phyloP scores from a whole-genome alignment of 768 basidiomycete genomes.

The Hydnomerulius pinastri region DNA sequence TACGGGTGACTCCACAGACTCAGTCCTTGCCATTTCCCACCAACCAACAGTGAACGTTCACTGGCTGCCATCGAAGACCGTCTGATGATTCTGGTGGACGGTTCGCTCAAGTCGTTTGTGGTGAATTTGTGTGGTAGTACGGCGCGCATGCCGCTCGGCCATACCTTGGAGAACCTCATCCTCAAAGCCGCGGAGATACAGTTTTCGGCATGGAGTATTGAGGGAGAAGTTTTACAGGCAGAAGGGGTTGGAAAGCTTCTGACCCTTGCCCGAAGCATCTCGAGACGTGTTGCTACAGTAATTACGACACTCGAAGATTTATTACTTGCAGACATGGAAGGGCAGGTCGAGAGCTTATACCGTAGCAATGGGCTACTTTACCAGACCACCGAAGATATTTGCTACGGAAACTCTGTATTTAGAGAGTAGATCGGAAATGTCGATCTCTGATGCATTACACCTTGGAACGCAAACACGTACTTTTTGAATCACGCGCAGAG shows the following conservation, averaged over 20 bases:
- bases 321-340: not conserved
- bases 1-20: no score
- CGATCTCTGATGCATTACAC: no score
- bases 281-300: not conserved
- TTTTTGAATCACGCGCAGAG: no score
- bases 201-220: not conserved
- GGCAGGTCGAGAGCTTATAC: not conserved
- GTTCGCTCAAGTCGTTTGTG: not conserved
- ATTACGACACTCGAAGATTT: not conserved
- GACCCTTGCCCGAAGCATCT: not conserved
- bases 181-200: not conserved
- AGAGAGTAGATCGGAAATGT: not conserved
- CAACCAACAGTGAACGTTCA: not conserved
- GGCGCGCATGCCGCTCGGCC: no score
- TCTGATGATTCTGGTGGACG: no score
- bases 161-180: not conserved
- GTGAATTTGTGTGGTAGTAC: no score
- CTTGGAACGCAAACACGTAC: no score
- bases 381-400: not conserved
- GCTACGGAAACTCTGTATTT: not conserved
- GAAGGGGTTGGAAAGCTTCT: not conserved
- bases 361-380: not conserved
- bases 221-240: not conserved
- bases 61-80: not conserved
- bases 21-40: not conserved